These are phyloP conservation scores for Crithidia thermophila DNA, from an alignment of 208 protist genomes.

Conservation along the genomic window DNA sequence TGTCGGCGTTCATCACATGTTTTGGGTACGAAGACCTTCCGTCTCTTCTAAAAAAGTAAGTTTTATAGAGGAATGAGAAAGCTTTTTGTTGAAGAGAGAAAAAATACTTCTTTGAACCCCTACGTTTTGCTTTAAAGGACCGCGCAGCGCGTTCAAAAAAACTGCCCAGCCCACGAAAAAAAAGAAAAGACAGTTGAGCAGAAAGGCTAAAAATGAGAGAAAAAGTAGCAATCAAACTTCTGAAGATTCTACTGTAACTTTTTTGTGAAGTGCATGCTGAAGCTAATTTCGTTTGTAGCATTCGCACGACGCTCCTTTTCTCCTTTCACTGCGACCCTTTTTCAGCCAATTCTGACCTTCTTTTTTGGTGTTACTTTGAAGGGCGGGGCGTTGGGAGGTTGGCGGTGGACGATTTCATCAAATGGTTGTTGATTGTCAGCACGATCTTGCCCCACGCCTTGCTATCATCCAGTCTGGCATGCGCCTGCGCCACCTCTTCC, in stretches of 20 bases:
- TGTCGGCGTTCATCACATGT: too few relatives aligned
- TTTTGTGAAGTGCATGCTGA: neutral
- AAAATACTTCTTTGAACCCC: too few relatives aligned
- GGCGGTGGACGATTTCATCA: neutral
- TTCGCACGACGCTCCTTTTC: too few relatives aligned
- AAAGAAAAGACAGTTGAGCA: too few relatives aligned
- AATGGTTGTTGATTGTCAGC: slow-evolving; percentile 41
- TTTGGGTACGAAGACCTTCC: too few relatives aligned
- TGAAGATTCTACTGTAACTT: neutral
- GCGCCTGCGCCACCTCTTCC: slow-evolving; percentile 69
- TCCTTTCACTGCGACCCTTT: too few relatives aligned
- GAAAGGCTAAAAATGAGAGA: slow-evolving; percentile 18
- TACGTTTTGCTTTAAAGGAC: too few relatives aligned
- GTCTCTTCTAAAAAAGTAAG: too few relatives aligned
- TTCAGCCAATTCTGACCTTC: neutral
- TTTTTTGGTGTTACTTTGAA: neutral
- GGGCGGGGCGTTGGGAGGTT: neutral
- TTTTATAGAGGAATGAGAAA: too few relatives aligned
- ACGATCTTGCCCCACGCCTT: slow-evolving; percentile 72
- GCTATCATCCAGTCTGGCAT: slow-evolving; percentile 58
- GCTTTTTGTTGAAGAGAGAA: too few relatives aligned
- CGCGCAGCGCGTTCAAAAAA: neutral
- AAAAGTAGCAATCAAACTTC: slow-evolving; percentile 7
- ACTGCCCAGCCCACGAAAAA: neutral
- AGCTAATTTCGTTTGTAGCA: neutral